Percentiles rank a stretch among this genome's conserved stretches.
phyloP scores from a whole-genome alignment of 257 asterid species.

The Misopates orontium region DNA sequence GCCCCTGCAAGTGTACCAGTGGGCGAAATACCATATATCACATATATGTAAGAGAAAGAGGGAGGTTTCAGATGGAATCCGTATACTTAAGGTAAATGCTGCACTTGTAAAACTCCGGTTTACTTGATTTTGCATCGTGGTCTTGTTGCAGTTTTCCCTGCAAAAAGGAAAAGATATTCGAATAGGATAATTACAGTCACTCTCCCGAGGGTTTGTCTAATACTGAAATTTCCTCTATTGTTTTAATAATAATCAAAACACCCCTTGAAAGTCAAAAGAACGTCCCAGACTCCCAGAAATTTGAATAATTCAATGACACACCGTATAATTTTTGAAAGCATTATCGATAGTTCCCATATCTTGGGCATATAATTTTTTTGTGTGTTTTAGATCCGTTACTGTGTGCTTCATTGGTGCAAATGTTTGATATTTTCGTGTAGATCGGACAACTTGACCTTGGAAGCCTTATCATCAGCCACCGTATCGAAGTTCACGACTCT shows the following conservation, averaged over 20 bases:
- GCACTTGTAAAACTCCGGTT: neutral
- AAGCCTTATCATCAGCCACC: conserved; percentile 61
- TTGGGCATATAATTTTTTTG: neutral
- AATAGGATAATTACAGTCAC: too few species aligned
- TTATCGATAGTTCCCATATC: too few species aligned
- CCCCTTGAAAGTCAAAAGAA: too few species aligned
- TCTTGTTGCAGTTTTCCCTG: too few species aligned
- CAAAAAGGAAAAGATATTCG: too few species aligned
- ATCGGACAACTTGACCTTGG: conserved; percentile 69
- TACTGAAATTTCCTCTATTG: too few species aligned
- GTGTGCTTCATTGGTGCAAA: neutral
- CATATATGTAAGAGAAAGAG: conserved; percentile 84
- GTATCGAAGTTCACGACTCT: conserved; percentile 54
- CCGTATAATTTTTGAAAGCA: too few species aligned
- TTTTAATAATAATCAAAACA: too few species aligned
- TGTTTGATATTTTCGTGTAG: conserved; percentile 41
- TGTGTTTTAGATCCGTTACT: neutral
- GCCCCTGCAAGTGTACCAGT: conserved; percentile 81
- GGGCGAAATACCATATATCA: conserved; percentile 68
- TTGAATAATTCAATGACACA: too few species aligned
- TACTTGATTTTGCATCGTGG: neutral
- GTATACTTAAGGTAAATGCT: conserved; percentile 71
- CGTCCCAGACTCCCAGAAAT: too few species aligned
- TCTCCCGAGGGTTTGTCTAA: too few species aligned
- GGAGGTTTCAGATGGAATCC: conserved; percentile 78